Evolutionary conservation across 1,284 basidiomycete species (phyloP).

Genomic region (Pseudozyma sp.): DNA sequence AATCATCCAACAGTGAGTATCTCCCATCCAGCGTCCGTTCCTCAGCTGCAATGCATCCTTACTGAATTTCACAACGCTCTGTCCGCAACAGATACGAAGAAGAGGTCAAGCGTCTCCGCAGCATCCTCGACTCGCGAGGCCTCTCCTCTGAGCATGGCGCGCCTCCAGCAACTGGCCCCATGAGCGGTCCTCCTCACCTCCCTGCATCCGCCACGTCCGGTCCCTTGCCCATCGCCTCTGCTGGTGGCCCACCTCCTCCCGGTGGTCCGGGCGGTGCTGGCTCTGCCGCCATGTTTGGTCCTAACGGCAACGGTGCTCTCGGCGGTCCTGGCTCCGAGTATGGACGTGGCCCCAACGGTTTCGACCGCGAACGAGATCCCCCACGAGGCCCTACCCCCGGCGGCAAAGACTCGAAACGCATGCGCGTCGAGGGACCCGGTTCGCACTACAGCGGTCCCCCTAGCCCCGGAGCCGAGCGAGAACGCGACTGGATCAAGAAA

Average conservation of each 20-base stretch:
- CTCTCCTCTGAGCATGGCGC: constrained; percentile 50
- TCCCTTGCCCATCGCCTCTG: constrained; percentile 68
- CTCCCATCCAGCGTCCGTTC: background rate
- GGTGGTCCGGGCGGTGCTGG: constrained; percentile 67
- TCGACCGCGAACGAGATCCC: constrained; percentile 66
- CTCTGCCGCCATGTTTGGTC: constrained; percentile 59
- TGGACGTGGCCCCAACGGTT: constrained; percentile 47
- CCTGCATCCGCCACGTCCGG: constrained; percentile 46
- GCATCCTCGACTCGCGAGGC: constrained; percentile 73
- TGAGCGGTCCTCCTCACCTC: constrained; percentile 51
- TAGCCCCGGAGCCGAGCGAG: constrained; percentile 55
- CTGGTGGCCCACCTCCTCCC: constrained; percentile 70
- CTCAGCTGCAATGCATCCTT: background rate
- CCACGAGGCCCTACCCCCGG: constrained; percentile 58
- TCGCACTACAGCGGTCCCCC: constrained; percentile 53
- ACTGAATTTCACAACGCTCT: too few species aligned
- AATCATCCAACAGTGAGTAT: constrained; percentile 75
- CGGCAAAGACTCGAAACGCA: constrained; percentile 62
- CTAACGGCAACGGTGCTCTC: constrained; percentile 39
- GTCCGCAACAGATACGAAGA: constrained; percentile 74
- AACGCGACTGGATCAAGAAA: constrained; percentile 64
- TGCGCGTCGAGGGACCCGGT: constrained; percentile 47
- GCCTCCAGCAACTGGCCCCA: constrained; percentile 39
- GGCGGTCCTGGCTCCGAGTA: constrained; percentile 50
- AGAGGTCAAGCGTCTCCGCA: constrained; percentile 77